Percentiles rank a stretch among this genome's conserved stretches.
These are phyloP conservation scores for Hypoxylon trugodes DNA, from an alignment of 495 filamentous ascomycete species.

Conservation along the genomic window DNA sequence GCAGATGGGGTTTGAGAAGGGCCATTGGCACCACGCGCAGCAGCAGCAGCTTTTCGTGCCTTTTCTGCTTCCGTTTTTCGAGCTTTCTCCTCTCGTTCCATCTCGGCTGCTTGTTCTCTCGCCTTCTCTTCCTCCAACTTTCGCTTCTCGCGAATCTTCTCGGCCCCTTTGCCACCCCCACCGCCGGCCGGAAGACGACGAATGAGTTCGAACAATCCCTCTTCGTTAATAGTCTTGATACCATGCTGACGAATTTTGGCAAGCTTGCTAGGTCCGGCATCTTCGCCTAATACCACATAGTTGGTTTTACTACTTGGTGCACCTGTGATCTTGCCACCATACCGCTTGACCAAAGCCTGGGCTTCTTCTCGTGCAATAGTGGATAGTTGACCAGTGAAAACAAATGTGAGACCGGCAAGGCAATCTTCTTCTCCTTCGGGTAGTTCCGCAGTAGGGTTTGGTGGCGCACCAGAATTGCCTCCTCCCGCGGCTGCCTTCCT, in stretches of 20 bases:
- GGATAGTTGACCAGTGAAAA: conserved; percentile 92
- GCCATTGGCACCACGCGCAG: conserved; percentile 49
- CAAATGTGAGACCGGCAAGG: conserved; percentile 89
- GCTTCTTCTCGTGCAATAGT: conserved; percentile 85
- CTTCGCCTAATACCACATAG: conserved; percentile 88
- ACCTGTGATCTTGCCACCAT: conserved; percentile 89
- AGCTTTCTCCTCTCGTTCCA: conserved; percentile 73
- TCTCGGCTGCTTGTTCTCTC: conserved; percentile 77
- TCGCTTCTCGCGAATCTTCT: conserved; percentile 80
- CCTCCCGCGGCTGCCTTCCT: conserved; percentile 59
- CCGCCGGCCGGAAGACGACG: conserved; percentile 83
- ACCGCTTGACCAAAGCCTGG: conserved; percentile 85
- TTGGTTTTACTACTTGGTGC: conserved; percentile 90
- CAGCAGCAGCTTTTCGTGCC: conserved; percentile 56
- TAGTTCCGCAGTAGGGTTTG: conserved; percentile 67
- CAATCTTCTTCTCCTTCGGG: conserved; percentile 89
- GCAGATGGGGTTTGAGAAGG: conserved; percentile 47
- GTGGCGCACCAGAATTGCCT: conserved; percentile 66
- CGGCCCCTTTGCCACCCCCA: conserved; percentile 86
- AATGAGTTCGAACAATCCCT: conserved; percentile 90
- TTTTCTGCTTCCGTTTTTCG: conserved; percentile 59
- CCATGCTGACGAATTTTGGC: conserved; percentile 77
- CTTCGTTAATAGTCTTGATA: conserved; percentile 91
- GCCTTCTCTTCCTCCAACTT: conserved; percentile 82
- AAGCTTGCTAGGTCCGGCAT: conserved; percentile 96